Percentiles rank a stretch among this genome's conserved stretches.
Evolutionary conservation across 2,329 filamentous ascomycete genomes (phyloP).

Genomic region (Malbranchea zuffiana): DNA sequence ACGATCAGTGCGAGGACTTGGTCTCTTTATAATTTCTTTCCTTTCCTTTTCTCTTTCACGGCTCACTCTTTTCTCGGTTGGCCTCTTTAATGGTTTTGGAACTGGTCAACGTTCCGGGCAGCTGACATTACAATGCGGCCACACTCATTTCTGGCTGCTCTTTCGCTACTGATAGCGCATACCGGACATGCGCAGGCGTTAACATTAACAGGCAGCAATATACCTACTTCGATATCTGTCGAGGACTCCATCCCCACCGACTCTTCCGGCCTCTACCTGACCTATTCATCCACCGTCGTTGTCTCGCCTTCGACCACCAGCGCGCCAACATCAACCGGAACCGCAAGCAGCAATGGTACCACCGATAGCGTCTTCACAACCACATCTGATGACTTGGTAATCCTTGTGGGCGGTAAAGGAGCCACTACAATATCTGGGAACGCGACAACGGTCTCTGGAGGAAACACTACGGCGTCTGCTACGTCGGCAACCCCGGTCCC

Average conservation of each 20-base stretch:
- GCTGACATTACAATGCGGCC: too few species aligned
- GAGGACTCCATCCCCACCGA: conserved; percentile 11
- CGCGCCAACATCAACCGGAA: conserved; percentile 16
- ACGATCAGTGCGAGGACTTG: too few species aligned
- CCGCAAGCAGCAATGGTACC: conserved; percentile 16
- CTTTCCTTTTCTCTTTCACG: too few species aligned
- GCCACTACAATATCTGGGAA: conserved; percentile 18
- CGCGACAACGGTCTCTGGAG: conserved; percentile 37
- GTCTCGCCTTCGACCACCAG: conserved; percentile 17
- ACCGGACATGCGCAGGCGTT: neutral
- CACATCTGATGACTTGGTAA: conserved; percentile 28
- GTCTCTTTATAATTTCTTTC: too few species aligned
- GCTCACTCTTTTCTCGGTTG: too few species aligned
- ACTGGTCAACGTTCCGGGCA: too few species aligned
- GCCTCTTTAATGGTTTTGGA: too few species aligned
- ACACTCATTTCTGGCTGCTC: too few species aligned
- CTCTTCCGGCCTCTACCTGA: conserved; percentile 18
- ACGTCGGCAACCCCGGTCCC: conserved; percentile 39
- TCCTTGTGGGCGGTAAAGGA: conserved; percentile 30
- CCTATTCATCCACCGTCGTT: conserved; percentile 19
- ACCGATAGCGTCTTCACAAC: conserved; percentile 23
- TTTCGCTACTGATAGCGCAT: too few species aligned
- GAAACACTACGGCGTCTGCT: conserved; percentile 38
- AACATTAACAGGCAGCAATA: conserved; percentile 10
- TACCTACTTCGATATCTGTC: conserved; percentile 9